Percentiles rank a stretch among this genome's conserved stretches.
phyloP scores from a whole-genome alignment of 495 filamentous ascomycete species.

The Copromyces sp. region DNA sequence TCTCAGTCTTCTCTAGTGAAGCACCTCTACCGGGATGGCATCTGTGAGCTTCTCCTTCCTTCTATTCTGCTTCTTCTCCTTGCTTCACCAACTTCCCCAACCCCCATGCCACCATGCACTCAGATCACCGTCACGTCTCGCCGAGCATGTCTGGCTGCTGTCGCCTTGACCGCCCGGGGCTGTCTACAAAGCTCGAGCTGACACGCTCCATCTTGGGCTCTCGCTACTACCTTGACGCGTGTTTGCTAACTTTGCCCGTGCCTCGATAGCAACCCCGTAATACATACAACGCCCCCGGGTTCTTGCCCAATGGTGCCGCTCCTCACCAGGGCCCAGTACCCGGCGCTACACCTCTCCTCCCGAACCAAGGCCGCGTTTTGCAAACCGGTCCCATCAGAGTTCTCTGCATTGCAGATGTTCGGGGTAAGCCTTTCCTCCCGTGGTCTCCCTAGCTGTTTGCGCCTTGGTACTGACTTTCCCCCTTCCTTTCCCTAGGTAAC shows the following conservation, averaged over 20 bases:
- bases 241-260: constrained; percentile 2
- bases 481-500: constrained; percentile 52
- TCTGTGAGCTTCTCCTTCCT: constrained; percentile 17
- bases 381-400: constrained; percentile 78
- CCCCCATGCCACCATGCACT: not conserved
- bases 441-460: not conserved
- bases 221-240: not conserved
- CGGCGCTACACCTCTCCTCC: constrained; percentile 44
- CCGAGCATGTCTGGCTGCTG: not conserved
- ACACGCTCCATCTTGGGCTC: not conserved
- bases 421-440: constrained; percentile 52
- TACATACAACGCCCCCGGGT: constrained; percentile 36
- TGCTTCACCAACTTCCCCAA: not conserved
- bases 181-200: not conserved
- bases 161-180: not conserved
- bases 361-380: constrained; percentile 57
- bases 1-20: not conserved
- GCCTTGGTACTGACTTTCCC: constrained; percentile 9
- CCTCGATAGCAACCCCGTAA: constrained; percentile 29
- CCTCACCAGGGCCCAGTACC: constrained; percentile 35
- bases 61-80: not conserved
- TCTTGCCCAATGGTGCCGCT: constrained; percentile 45
- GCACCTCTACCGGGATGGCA: constrained; percentile 19
- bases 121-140: not conserved
- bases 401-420: constrained; percentile 92